These are phyloP conservation scores for Brettanomyces naardenensis DNA, from an alignment of 805 yeast genomes.

Conservation along the genomic window DNA sequence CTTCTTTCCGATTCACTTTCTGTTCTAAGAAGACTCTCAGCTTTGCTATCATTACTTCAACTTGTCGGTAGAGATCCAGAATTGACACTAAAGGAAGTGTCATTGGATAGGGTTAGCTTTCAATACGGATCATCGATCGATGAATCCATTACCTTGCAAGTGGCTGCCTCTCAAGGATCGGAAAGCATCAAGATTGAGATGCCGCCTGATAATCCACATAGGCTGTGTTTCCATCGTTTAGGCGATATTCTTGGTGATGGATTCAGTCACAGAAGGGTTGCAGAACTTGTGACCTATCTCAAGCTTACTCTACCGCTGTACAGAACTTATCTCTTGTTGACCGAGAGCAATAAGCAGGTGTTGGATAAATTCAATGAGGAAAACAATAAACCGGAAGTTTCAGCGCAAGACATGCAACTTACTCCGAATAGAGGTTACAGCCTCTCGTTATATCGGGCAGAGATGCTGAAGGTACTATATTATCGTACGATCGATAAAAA, in stretches of 20 bases:
- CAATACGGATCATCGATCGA: slow-evolving; percentile 22
- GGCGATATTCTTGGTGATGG: slow-evolving; percentile 14
- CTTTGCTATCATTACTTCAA: slow-evolving; percentile 22
- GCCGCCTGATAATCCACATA: slow-evolving; percentile 25
- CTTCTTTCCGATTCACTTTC: slow-evolving; percentile 17
- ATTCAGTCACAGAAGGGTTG: slow-evolving; percentile 15
- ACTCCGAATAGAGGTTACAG: slow-evolving; percentile 16
- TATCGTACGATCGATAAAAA: slow-evolving; percentile 16
- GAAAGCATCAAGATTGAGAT: slow-evolving; percentile 18
- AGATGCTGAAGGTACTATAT: slow-evolving; percentile 19
- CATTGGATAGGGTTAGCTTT: slow-evolving; percentile 21
- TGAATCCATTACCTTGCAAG: slow-evolving; percentile 21
- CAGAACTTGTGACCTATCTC: slow-evolving; percentile 20
- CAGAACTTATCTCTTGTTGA: slow-evolving; percentile 12
- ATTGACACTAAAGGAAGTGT: slow-evolving; percentile 20
- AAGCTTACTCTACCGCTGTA: slow-evolving; percentile 24
- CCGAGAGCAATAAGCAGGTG: slow-evolving; percentile 6
- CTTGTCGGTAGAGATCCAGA: slow-evolving; percentile 21
- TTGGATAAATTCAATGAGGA: slow-evolving; percentile 9
- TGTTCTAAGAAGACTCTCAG: slow-evolving; percentile 22
- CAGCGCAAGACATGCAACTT: slow-evolving; percentile 9
- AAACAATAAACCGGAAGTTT: slow-evolving; percentile 8
- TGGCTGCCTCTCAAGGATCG: slow-evolving; percentile 4
- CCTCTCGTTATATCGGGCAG: slow-evolving; percentile 15
- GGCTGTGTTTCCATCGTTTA: slow-evolving; percentile 17